Conservation (phyloP, 306 rosid species). For the Rosa persica region DNA sequence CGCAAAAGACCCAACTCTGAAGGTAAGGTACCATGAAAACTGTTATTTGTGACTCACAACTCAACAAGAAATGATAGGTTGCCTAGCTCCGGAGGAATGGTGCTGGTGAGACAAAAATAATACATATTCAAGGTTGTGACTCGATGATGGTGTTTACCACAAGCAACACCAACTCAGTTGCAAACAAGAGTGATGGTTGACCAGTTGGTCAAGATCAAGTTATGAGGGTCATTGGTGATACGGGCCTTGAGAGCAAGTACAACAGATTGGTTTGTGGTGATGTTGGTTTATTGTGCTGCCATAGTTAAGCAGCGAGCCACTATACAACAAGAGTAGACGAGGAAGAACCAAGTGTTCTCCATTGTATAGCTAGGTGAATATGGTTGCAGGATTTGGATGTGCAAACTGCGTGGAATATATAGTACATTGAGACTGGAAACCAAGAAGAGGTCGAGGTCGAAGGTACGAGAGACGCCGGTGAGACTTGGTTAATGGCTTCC, state of each 20-base stretch:
- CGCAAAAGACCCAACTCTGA: too few species aligned
- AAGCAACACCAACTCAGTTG: slow-evolving; percentile 21
- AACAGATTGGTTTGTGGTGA: slow-evolving; percentile 21
- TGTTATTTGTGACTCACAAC: slow-evolving; percentile 6
- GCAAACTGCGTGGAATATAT: too few species aligned
- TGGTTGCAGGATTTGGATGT: too few species aligned
- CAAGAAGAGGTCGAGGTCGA: too few species aligned
- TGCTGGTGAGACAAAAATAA: slow-evolving; percentile 11
- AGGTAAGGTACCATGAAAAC: slow-evolving; percentile 10
- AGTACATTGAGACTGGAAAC: too few species aligned
- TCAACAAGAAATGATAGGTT: slow-evolving; percentile 26
- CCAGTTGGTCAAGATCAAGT: slow-evolving; percentile 18
- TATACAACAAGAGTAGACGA: neutral
- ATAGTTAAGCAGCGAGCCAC: neutral
- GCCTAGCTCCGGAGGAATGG: slow-evolving; percentile 19
- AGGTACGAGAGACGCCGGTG: too few species aligned
- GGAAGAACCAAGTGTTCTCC: too few species aligned
- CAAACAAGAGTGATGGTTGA: slow-evolving; percentile 2
- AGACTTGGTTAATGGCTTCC: too few species aligned
- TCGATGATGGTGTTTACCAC: neutral
- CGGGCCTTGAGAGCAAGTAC: slow-evolving; percentile 23
- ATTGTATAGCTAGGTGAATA: too few species aligned
- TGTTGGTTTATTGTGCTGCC: neutral
- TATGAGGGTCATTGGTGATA: slow-evolving; percentile 17
- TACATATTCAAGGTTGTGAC: slow-evolving; percentile 13